Evolutionary conservation across 1,284 basidiomycete genomes (phyloP).

Genomic region (Cryptococcus sp.): DNA sequence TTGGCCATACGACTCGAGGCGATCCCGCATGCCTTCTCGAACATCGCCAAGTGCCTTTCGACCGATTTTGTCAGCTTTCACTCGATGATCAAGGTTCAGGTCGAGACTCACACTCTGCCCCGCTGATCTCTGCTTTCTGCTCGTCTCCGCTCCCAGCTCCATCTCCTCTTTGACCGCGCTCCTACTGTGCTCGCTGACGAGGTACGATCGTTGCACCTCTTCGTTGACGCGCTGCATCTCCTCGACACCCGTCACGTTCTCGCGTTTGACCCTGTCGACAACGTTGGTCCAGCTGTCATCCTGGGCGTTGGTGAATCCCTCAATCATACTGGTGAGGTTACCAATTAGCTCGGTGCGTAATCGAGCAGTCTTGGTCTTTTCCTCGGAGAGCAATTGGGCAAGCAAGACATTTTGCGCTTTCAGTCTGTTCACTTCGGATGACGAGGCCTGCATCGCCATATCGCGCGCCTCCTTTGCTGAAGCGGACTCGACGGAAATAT

Average conservation of each 20-base stretch:
- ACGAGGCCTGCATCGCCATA: constrained; percentile 59
- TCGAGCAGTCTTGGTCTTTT: constrained; percentile 65
- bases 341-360: constrained; percentile 71
- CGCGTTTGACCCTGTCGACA: constrained; percentile 60
- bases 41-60: constrained; percentile 35
- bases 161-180: constrained; percentile 14
- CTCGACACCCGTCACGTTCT: constrained; percentile 62
- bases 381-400: constrained; percentile 63
- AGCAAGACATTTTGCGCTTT: constrained; percentile 73
- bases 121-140: constrained; percentile 19
- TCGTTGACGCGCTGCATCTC: constrained; percentile 20
- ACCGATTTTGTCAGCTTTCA: background rate
- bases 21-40: constrained; percentile 18
- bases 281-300: constrained; percentile 68
- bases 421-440: constrained; percentile 66
- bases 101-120: constrained; percentile 24
- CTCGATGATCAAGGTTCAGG: background rate
- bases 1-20: constrained; percentile 31
- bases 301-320: constrained; percentile 68
- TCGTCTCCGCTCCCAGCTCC: constrained; percentile 9
- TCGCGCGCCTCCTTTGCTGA: constrained; percentile 59
- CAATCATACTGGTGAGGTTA: constrained; percentile 69
- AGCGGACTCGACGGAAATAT: constrained; percentile 62
- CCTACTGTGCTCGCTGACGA: constrained; percentile 8
- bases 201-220: constrained; percentile 7